Base-by-base conservation (phyloP, 2,329 filamentous ascomycete genomes). In the Xenosphaeropsis pyriputrescens region DNA sequence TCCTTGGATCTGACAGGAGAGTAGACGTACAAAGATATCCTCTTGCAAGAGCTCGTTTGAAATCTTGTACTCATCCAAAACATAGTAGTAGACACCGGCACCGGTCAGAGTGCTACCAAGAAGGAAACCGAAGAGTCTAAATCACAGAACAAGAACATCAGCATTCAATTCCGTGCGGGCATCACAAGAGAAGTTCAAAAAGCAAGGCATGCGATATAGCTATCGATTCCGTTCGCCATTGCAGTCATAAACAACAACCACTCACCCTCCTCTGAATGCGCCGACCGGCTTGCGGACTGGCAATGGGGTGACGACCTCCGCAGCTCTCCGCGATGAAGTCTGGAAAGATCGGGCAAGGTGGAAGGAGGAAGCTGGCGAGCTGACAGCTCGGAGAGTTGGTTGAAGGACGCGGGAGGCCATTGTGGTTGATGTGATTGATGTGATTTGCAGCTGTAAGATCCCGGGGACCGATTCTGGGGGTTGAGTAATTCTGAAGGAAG, bases 21-120 rank as follows among this genome's bases (percentile, higher is more conserved):
- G 61, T 48, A 55, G 49, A 79, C 85, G 61, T 72, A 95, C 89
- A 62, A 89, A 89, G 58, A 96, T 94, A 62, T 96, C 89, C 63
- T 94, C 86, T 43, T 80, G 89, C 61, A 96, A 67, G 54, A 95
- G 72, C 63, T 93, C 84, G 65, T 95, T 96, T 49, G 85, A 84
- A 32, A 86, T 70, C 64, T 86, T 85, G 68, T 95, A 96, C 61
- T 96, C 88, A 57, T 89, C 77, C 50, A 96, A 65, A 47, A 94
- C 74, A 60, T 96, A 96, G 59, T 85, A 86, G 65, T 95, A 96
- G 50, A 93, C 81, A 41, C 75, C 79, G 37, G 72, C 73, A 51
- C 85, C 86, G 33, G 88, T 79, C 37, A 85, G 66, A 34, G 82
- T 79, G 44, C 82, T 78, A 47, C 89, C 89, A 45, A 91, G 68